Evolutionary conservation across 306 rosid species (phyloP), one percentile per base, ranked within the genome.

Genomic region (Inga leiocalycina): DNA sequence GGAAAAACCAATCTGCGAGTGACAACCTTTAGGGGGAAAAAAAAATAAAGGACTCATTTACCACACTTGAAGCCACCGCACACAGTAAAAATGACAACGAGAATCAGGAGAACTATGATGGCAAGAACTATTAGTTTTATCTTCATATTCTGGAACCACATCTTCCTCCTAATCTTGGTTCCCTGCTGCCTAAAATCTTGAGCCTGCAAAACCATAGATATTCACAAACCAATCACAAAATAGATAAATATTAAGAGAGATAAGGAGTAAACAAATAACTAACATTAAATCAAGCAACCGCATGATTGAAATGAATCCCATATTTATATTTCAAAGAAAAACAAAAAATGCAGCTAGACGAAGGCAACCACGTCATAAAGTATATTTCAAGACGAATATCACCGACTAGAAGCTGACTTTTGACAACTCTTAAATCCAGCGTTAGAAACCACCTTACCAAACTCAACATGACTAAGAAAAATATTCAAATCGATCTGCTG

Each of bases 71-170:
- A 92, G 80, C 98, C 97, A 71, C 86, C 85, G 48, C 98, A 94
- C 43, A 91, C 64, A 0, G 97, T 93, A n/a, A 93, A 83, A 68
- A 94, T 88, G 32, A 94, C 88, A 46, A 94, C 88, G 84, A 93
- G 93, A 88, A 94, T 93, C 80, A 94, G 71, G 19, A 91, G 90
- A 20, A 91, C 68, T n/a, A 93, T 32, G 90, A 94, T 94, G 45
- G 83, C 98, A 85, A 93, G 77, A 85, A 91, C 97, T 62, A 94
- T 86, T 61, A 94, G 88, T 91, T 93, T 94, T 72, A 91, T 87
- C 92, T 94, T 94, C 98, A 94, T 94, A 86, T 94, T 94, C 85
- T 94, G 91, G 39, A 85, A 82, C 97, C 98, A 94, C 98, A 94
- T 94, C 92, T 93, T 93, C 84, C 98, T 93, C 89, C 91, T 93